Conservation (phyloP, 2,329 filamentous ascomycete genomes). For the Colletotrichum limetticola region DNA sequence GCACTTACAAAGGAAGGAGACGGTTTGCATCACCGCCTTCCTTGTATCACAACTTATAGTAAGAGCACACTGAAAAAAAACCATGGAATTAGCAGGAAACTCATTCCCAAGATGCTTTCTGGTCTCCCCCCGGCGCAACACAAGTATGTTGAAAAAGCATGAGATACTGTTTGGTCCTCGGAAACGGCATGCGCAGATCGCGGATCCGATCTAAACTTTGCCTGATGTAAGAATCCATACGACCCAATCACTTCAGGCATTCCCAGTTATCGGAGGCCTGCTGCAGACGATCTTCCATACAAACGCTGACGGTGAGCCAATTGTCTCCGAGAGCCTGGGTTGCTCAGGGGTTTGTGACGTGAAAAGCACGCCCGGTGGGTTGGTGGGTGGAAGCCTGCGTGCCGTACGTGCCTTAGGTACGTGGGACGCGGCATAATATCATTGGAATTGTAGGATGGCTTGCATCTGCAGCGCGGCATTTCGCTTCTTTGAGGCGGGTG, state of each 20-base stretch:
- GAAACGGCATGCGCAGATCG: neutral
- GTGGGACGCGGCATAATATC: neutral
- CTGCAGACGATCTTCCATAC: neutral
- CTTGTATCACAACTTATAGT: neutral
- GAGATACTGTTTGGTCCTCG: neutral
- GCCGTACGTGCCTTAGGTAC: too few relatives aligned
- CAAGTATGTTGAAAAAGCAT: neutral
- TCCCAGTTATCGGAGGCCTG: conserved; percentile 11
- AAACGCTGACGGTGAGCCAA: neutral
- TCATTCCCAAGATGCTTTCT: neutral
- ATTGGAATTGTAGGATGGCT: neutral
- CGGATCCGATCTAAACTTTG: neutral
- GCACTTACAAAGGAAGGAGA: neutral
- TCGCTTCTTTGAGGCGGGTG: neutral
- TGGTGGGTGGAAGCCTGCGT: conserved; percentile 9
- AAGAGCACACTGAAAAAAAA: neutral
- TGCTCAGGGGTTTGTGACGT: neutral
- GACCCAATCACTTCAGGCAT: neutral
- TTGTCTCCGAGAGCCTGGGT: neutral
- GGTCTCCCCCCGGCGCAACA: neutral
- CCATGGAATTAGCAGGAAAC: neutral
- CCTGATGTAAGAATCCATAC: neutral
- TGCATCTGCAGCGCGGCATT: neutral
- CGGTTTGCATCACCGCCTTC: neutral
- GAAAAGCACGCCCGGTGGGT: neutral